A percentile compares a stretch with the other conserved stretches of the same genome.
Conservation (phyloP, 2,329 filamentous ascomycete species). For the Cytospora schulzeri region DNA sequence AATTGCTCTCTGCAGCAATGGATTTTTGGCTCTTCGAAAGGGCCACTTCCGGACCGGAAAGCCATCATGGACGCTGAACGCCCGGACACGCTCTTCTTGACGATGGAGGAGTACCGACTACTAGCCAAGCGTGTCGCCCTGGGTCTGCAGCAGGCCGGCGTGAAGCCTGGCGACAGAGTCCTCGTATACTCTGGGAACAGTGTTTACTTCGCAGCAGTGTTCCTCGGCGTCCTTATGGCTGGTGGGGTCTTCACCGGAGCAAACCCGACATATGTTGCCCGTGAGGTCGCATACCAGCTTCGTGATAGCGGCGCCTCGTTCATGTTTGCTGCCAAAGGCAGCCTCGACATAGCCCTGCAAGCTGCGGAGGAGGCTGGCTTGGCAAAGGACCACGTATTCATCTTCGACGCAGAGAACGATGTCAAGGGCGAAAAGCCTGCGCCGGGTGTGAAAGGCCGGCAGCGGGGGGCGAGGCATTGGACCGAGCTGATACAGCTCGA, state of each 20-base stretch:
- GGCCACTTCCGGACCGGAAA: constrained; percentile 45
- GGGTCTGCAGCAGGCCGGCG: constrained; percentile 64
- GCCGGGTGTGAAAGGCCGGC: constrained; percentile 31
- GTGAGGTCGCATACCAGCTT: constrained; percentile 76
- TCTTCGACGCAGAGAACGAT: constrained; percentile 61
- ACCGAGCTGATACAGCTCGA: constrained; percentile 57
- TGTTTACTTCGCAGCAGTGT: constrained; percentile 70
- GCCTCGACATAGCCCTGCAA: constrained; percentile 64
- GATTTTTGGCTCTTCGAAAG: constrained; percentile 54
- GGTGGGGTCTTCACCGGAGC: constrained; percentile 74
- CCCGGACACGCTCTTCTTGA: constrained; percentile 69
- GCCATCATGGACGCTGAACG: constrained; percentile 66
- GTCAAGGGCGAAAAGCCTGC: constrained; percentile 29
- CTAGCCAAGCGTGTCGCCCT: constrained; percentile 73
- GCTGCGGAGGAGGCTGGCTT: constrained; percentile 64
- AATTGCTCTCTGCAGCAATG: constrained; percentile 56
- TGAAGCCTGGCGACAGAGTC: constrained; percentile 69
- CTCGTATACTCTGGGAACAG: constrained; percentile 74
- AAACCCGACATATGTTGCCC: constrained; percentile 53
- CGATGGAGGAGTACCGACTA: constrained; percentile 64
- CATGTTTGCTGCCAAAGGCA: constrained; percentile 63
- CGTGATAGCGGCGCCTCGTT: constrained; percentile 69
- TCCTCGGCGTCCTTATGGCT: constrained; percentile 76
- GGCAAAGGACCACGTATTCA: constrained; percentile 58
- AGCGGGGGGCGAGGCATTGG: constrained; percentile 61